Percentiles rank a stretch among this genome's conserved stretches.
These are phyloP conservation scores for Orbilia brochopaga DNA, from an alignment of 2,329 filamentous ascomycete genomes.

Conservation along the genomic window DNA sequence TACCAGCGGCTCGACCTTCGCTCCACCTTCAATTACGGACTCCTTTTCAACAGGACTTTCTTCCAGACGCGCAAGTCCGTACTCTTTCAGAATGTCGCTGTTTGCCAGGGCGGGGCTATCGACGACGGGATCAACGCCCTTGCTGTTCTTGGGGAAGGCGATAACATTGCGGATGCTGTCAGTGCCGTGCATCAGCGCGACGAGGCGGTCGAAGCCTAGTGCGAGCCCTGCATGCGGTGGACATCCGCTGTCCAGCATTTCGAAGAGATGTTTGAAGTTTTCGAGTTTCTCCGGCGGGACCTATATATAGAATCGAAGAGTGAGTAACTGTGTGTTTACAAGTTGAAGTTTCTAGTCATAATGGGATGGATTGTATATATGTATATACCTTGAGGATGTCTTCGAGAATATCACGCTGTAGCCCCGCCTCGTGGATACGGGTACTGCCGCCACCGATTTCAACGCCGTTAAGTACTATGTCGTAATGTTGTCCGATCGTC, in stretches of 20 bases:
- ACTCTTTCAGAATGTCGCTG: constrained; percentile 66
- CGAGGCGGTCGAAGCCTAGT: constrained; percentile 84
- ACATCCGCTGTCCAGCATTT: constrained; percentile 81
- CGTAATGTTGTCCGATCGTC: constrained; percentile 86
- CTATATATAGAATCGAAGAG: constrained; percentile 18
- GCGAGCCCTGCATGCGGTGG: constrained; percentile 95
- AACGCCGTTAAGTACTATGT: constrained; percentile 92
- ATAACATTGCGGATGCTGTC: constrained; percentile 89
- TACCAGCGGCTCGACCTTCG: no score
- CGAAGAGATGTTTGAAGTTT: constrained; percentile 83
- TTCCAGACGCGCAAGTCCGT: constrained; percentile 61
- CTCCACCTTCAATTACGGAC: no score
- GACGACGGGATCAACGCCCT: constrained; percentile 83
- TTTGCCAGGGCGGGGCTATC: constrained; percentile 75
- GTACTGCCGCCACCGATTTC: constrained; percentile 92
- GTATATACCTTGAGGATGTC: constrained; percentile 70
- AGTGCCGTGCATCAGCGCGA: constrained; percentile 77
- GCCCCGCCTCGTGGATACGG: constrained; percentile 81
- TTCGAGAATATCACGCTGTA: constrained; percentile 84
- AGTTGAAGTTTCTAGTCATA: background rate
- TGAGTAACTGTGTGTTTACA: constrained; percentile 1
- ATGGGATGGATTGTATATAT: background rate
- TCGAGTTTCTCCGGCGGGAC: constrained; percentile 74
- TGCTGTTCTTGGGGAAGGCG: constrained; percentile 92
- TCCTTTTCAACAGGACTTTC: no score